Percentiles rank a stretch among this genome's conserved stretches.
These are phyloP conservation scores for Penicillium cinerascens DNA, from an alignment of 495 filamentous ascomycete species.

Conservation along the genomic window DNA sequence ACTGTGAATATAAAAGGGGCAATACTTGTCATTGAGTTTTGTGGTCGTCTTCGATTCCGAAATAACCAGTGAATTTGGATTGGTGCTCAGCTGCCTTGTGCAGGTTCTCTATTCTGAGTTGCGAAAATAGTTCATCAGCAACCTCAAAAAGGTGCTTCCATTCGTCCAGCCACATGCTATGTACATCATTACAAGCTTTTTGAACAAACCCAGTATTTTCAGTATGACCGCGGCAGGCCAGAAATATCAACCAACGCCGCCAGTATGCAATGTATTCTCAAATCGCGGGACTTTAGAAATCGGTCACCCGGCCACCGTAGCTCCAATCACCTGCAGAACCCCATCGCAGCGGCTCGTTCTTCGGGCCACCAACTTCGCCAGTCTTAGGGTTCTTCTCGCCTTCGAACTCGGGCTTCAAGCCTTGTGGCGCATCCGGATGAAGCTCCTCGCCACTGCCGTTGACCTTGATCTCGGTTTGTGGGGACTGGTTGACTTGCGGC, in stretches of 20 bases:
- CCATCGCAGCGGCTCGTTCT: slow-evolving; percentile 95
- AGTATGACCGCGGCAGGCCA: background rate
- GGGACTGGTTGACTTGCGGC: slow-evolving; percentile 37
- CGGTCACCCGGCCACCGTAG: slow-evolving; percentile 91
- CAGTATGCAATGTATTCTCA: slow-evolving; percentile 10
- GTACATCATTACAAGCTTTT: background rate
- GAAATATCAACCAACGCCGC: slow-evolving; percentile 18
- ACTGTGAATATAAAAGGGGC: slow-evolving; percentile 26
- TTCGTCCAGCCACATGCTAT: background rate
- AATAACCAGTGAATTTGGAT: too few relatives aligned
- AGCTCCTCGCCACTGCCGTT: slow-evolving; percentile 56
- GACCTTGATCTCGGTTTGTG: slow-evolving; percentile 40
- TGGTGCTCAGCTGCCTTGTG: too few relatives aligned
- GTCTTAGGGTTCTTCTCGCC: slow-evolving; percentile 91
- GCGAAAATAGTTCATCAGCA: background rate
- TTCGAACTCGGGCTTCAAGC: slow-evolving; percentile 87
- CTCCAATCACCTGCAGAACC: slow-evolving; percentile 82
- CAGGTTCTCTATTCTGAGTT: background rate
- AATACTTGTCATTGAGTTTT: slow-evolving; percentile 7
- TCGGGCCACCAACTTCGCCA: slow-evolving; percentile 94
- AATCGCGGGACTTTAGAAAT: slow-evolving; percentile 59
- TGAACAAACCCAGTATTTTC: background rate
- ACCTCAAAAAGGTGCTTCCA: background rate
- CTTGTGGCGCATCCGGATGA: slow-evolving; percentile 66
- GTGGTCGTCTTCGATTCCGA: too few relatives aligned